Evolutionary conservation across 2,329 filamentous ascomycete species (phyloP).

Genomic region (Epichloe sylvatica): DNA sequence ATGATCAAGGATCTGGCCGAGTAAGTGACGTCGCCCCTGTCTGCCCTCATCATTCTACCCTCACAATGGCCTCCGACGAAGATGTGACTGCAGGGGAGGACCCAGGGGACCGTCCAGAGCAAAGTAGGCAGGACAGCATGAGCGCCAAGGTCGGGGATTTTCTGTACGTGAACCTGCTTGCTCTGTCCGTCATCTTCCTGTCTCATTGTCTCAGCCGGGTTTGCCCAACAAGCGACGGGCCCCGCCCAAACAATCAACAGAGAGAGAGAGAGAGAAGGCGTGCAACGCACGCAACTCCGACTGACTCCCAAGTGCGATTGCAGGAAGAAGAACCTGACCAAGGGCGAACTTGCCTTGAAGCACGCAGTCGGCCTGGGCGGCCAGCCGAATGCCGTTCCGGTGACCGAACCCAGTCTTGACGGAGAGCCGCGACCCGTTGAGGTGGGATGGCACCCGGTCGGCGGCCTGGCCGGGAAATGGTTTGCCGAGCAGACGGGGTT

Average conservation of each 20-base stretch:
- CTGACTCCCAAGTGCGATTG: not conserved
- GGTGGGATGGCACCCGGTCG: slow-evolving; percentile 46
- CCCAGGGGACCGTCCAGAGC: not conserved
- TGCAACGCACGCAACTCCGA: slow-evolving; percentile 1
- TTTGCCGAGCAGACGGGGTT: slow-evolving; percentile 41
- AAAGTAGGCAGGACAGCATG: slow-evolving; percentile 12
- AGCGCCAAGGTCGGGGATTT: slow-evolving; percentile 20
- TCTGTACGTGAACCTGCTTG: slow-evolving; percentile 16
- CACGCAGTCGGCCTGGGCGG: slow-evolving; percentile 20
- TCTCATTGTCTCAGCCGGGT: not conserved
- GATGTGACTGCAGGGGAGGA: not conserved
- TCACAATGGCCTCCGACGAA: not conserved
- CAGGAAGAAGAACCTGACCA: slow-evolving; percentile 20
- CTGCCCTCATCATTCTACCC: not conserved
- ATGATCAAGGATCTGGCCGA: too few relatives aligned
- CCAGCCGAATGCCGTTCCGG: slow-evolving; percentile 19
- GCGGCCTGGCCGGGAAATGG: slow-evolving; percentile 42
- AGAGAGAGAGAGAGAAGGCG: too few relatives aligned
- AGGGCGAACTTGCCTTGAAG: slow-evolving; percentile 23
- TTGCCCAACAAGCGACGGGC: too few relatives aligned
- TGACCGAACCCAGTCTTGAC: slow-evolving; percentile 15
- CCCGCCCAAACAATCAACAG: too few relatives aligned
- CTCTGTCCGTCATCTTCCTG: not conserved
- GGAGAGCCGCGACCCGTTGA: slow-evolving; percentile 26
- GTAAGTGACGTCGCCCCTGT: not conserved